These are phyloP conservation scores for Simplicillium aogashimaense DNA, from an alignment of 2,329 filamentous ascomycete species.

Conservation along the genomic window DNA sequence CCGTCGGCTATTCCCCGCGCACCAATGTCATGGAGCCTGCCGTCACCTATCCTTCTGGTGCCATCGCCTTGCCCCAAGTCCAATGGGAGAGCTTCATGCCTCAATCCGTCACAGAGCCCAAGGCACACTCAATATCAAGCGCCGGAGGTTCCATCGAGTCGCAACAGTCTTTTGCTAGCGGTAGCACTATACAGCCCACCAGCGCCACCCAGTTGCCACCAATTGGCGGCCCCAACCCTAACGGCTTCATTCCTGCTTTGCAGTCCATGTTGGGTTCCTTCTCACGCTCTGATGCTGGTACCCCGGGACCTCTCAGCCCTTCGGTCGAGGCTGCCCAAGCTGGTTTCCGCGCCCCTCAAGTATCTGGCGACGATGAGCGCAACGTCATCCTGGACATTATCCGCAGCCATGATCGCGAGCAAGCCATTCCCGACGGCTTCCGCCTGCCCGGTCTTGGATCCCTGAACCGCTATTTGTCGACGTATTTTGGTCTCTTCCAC, in stretches of 20 bases:
- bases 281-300: constrained; percentile 57
- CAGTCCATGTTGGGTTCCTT: constrained; percentile 66
- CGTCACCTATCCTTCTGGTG: constrained; percentile 65
- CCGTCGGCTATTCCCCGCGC: constrained; percentile 64
- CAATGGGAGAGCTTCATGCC: constrained; percentile 87
- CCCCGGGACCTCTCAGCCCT: constrained; percentile 65
- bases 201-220: constrained; percentile 55
- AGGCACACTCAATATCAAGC: constrained; percentile 65
- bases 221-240: constrained; percentile 53
- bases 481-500: constrained; percentile 95
- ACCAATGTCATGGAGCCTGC: constrained; percentile 67
- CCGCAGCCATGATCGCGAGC: constrained; percentile 68
- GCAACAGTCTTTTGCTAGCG: constrained; percentile 51
- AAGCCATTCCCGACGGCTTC: constrained; percentile 79
- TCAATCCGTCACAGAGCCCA: constrained; percentile 57
- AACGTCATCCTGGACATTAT: constrained; percentile 81
- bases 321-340: constrained; percentile 62
- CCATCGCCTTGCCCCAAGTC: constrained; percentile 75
- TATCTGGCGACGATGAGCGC: constrained; percentile 76
- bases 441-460: constrained; percentile 71
- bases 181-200: constrained; percentile 41
- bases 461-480: constrained; percentile 85
- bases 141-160: constrained; percentile 58
- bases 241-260: constrained; percentile 53
- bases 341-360: constrained; percentile 63